Conservation (phyloP, 306 rosid genomes). For the Sicyos edulis region DNA sequence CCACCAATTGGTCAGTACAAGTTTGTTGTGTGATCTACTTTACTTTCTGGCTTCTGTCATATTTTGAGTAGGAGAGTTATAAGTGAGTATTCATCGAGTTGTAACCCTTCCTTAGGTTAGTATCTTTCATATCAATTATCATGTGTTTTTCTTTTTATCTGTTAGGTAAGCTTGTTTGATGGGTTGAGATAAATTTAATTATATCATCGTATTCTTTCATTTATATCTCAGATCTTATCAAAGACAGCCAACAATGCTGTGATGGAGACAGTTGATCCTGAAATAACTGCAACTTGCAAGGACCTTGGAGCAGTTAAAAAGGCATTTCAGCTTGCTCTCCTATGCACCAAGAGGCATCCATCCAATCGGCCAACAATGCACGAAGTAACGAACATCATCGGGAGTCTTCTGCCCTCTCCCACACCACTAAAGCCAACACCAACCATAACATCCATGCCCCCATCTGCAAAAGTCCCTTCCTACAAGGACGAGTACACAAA, state of each 20-base stretch:
- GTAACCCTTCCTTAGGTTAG: too few species aligned
- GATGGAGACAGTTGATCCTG: slow-evolving; percentile 90
- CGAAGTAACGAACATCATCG: slow-evolving; percentile 69
- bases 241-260: slow-evolving; percentile 78
- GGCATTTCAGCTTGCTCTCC: slow-evolving; percentile 71
- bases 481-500: slow-evolving; percentile 78
- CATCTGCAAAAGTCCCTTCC: slow-evolving; percentile 45
- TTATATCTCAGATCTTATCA: slow-evolving; percentile 52
- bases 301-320: slow-evolving; percentile 78
- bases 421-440: slow-evolving; percentile 34
- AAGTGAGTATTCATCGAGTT: too few species aligned
- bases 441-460: slow-evolving; percentile 23
- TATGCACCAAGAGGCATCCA: slow-evolving; percentile 78
- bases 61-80: too few species aligned
- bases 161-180: too few species aligned
- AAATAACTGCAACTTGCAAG: slow-evolving; percentile 65
- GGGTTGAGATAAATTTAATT: too few species aligned
- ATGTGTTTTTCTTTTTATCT: too few species aligned
- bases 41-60: too few species aligned
- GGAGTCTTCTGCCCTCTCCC: slow-evolving; percentile 40
- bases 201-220: neutral
- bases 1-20: too few species aligned
- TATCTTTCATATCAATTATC: too few species aligned
- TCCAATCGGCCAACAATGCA: slow-evolving; percentile 81
- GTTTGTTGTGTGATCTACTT: too few species aligned